Base-by-base conservation (phyloP, 768 basidiomycete species). In the Boletus sensibilis region DNA sequence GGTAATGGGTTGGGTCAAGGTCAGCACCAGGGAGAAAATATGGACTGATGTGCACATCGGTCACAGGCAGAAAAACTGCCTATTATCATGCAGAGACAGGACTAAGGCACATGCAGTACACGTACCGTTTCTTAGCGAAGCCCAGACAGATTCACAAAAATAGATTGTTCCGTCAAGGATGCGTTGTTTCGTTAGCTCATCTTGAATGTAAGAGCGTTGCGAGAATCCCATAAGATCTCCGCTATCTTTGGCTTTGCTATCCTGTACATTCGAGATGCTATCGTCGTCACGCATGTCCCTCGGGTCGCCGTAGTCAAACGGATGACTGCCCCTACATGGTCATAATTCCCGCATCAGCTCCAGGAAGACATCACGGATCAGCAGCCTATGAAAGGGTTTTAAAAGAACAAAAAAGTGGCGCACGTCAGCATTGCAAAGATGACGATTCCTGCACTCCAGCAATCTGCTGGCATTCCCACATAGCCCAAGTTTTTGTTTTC, bases 371-470 rank as follows among this genome's bases (percentile, higher is more conserved):
- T 16, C 14, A 31, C 9, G 13, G 39, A 31, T 55, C 48, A 53
- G 45, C 5, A 48, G 8, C 31, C 33, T 11, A 33, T 14, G 33
- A 40, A 60, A 23, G n/a, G 25, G 29, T 4, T 31, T 34, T 3
- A 13, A 35, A 43, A 38, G n/a, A 58, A 31, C 37, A 49, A 51
- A 41, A 50, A 40, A 25, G n/a, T 31, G 39, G 79, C 89, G 57
- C 74, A 93, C 92, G 82, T 81, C 47, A 94, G 75, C 90, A 93
- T 93, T 53, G 91, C 84, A 60, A 86, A 92, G 50, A 93, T 72
- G 50, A 90, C 84, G 6, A 92, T 81, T 6, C 92, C 92, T 13
- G 87, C 82, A 62, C 91, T 92, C 92, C 92, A 94, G 64, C 91
- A 93, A 70, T 94, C 92, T 3, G 90, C 81, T n/a, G 90, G 88